Base-by-base conservation (phyloP, 2,329 filamentous ascomycete genomes). In the Nigrospora sphaerica region DNA sequence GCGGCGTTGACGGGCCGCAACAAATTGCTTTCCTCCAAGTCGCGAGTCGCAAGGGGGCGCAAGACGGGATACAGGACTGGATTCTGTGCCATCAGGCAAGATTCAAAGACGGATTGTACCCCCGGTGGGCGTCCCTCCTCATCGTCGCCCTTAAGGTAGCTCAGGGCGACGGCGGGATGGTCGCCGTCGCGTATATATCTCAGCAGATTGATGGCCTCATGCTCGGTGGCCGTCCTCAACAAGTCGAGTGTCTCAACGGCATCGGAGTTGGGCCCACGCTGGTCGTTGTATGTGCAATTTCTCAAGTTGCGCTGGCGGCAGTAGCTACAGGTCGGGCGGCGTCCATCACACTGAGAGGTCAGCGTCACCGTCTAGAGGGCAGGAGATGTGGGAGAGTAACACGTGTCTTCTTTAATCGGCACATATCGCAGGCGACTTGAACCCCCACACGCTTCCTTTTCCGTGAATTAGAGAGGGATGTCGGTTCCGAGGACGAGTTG, bases 301-400 rank as follows among this genome's bases (percentile, higher is more conserved):
- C n/a, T 10, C 23, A 28, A n/a, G 17, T 28, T 16, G 13, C 34
- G 39, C 16, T 39, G 38, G n/a, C 5, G 7, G 17, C 45, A 47
- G 6, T 12, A 23, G 10, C 18, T 13, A 34, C 45, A 47, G 16
- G 18, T 32, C n/a, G 39, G 45, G 14, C 40, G 17, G 14, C 6
- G 18, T 1, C 40, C 45, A 39, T 47, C 40, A n/a, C 45, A 47
- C 45, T 47, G 13, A 16, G 33, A 32, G 34, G 17, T 33, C 37
- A 41, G 38, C 23, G 23, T 28, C 7, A 9, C 23, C 23, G 23
- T 2, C 23, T 5, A 9, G 37, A 6, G 16, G 23, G n/a, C 32
- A 5, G 18, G 44, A 23, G 32, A 14, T 3, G 17, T 35, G 18
- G 14, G 6, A n/a, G 32, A 33, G 12, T 42, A 18, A 46, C 45